These are phyloP conservation scores for Stevia rebaudiana DNA, from an alignment of 140 eudicot species.

Conservation along the genomic window DNA sequence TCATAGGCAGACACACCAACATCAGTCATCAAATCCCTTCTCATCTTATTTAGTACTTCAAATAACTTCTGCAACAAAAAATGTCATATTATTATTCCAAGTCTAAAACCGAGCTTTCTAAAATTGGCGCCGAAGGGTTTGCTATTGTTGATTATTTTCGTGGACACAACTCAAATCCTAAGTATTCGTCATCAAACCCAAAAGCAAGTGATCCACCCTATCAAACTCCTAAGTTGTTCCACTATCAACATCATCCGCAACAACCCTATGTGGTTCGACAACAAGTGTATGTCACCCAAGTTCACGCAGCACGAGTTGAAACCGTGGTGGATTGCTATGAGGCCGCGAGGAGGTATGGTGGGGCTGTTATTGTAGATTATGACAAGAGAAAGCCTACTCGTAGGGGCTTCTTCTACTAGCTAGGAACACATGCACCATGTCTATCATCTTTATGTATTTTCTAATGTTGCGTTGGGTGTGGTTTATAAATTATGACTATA, in stretches of 20 bases:
- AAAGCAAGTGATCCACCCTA: neutral
- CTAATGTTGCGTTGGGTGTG: too few relatives aligned
- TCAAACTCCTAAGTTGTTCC: neutral
- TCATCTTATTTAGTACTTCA: neutral
- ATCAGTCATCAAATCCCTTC: too few relatives aligned
- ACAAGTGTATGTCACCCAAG: neutral
- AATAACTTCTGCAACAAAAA: neutral
- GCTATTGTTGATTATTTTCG: conserved; percentile 20
- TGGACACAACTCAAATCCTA: conserved; percentile 2
- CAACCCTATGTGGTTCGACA: conserved; percentile 9
- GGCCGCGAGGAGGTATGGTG: conserved; percentile 26
- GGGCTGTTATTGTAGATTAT: conserved; percentile 19
- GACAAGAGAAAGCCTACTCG: too few relatives aligned
- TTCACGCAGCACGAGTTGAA: too few relatives aligned
- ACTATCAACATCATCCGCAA: conserved; percentile 8
- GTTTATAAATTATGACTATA: too few relatives aligned
- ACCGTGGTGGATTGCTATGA: conserved; percentile 28
- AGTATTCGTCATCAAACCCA: conserved; percentile 1
- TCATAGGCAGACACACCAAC: conserved; percentile 4
- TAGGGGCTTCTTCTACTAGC: too few relatives aligned
- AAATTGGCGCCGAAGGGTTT: conserved; percentile 27
- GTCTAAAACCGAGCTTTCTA: conserved; percentile 21
- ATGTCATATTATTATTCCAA: conserved; percentile 8
- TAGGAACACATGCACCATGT: too few relatives aligned
- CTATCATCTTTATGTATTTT: too few relatives aligned